phyloP scores from a whole-genome alignment of 2,329 filamentous ascomycete species.

The Coniochaeta sp. region DNA sequence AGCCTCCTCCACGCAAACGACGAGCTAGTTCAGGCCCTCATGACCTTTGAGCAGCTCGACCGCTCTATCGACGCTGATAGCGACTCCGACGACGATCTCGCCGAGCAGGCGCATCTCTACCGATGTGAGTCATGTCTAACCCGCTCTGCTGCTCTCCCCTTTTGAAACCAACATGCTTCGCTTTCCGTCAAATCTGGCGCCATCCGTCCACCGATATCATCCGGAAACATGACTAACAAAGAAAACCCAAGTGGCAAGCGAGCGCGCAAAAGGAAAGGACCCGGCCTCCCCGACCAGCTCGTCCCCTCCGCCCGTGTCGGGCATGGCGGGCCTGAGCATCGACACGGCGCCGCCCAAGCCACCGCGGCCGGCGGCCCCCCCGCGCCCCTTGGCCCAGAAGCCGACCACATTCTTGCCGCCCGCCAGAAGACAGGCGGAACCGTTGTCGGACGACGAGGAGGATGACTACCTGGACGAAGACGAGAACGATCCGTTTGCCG shows the following conservation, averaged over 20 bases:
- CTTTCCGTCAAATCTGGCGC: background rate
- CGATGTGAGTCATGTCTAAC: conserved; percentile 41
- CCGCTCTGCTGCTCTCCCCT: conserved; percentile 4
- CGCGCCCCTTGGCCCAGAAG: conserved; percentile 34
- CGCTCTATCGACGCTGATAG: conserved; percentile 72
- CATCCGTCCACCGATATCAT: background rate
- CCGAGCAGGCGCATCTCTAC: conserved; percentile 60
- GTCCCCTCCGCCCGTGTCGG: conserved; percentile 23
- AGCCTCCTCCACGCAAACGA: conserved; percentile 91
- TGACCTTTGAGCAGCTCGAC: conserved; percentile 92
- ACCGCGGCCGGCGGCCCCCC: conserved; percentile 36
- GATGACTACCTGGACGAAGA: conserved; percentile 62
- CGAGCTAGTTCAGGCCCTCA: conserved; percentile 85
- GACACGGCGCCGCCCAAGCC: conserved; percentile 26
- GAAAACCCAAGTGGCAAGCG: conserved; percentile 36
- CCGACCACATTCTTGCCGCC: conserved; percentile 43
- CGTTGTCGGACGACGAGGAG: conserved; percentile 29
- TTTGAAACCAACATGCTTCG: background rate
- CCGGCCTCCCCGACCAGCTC: conserved; percentile 33
- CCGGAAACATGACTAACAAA: conserved; percentile 14
- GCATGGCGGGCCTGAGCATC: conserved; percentile 38
- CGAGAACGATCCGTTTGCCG: conserved; percentile 82
- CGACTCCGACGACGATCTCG: conserved; percentile 61
- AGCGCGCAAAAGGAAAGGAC: conserved; percentile 44
- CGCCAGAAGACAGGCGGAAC: conserved; percentile 25